phyloP scores from a whole-genome alignment of 2,329 filamentous ascomycete species.

The Colletotrichum spinosum region DNA sequence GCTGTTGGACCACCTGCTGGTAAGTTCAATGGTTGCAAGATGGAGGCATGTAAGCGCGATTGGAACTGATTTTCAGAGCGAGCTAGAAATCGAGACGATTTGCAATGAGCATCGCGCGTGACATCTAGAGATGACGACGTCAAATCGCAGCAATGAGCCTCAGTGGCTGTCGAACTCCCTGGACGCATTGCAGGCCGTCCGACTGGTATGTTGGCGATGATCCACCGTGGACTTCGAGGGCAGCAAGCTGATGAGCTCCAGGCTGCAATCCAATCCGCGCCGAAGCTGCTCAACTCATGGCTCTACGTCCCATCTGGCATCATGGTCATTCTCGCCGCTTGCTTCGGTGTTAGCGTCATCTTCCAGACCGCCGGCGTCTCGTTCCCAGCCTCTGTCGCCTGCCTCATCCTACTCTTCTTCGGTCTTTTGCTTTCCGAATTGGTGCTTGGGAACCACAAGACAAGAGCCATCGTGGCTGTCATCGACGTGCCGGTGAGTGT shows the following conservation, averaged over 20 bases:
- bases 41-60: background rate
- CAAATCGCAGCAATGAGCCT: conserved; percentile 1
- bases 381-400: conserved; percentile 71
- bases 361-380: conserved; percentile 60
- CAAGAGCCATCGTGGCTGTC: conserved; percentile 58
- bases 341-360: conserved; percentile 57
- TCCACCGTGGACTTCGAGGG: background rate
- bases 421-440: conserved; percentile 59
- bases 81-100: background rate
- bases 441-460: conserved; percentile 60
- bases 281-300: conserved; percentile 54
- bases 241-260: background rate
- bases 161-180: conserved; percentile 1
- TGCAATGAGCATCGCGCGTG: background rate
- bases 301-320: conserved; percentile 62
- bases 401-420: conserved; percentile 66
- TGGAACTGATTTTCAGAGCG: background rate
- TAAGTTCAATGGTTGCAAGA: background rate
- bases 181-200: conserved; percentile 23
- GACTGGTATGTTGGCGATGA: conserved; percentile 17
- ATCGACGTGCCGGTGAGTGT: conserved; percentile 65
- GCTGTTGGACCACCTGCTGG: background rate
- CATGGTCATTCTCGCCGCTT: conserved; percentile 52
- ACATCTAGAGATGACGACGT: conserved; percentile 5
- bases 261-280: conserved; percentile 31